Base-by-base conservation (phyloP, 345 rosid genomes). In the Murraya paniculata region DNA sequence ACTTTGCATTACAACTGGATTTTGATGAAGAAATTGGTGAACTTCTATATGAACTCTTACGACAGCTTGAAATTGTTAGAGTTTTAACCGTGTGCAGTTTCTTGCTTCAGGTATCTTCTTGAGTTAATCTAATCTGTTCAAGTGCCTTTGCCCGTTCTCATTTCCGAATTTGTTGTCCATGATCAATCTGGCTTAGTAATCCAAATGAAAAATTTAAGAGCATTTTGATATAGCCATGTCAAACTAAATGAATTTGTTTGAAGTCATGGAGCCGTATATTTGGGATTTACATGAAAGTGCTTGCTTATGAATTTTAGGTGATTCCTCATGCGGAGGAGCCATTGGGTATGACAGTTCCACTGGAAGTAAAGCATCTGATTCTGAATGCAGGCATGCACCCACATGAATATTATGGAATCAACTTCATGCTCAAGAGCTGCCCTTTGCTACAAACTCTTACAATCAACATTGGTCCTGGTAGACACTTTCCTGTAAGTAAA, bases 321-420 rank as follows among this genome's bases (percentile, higher is more conserved):
- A 30, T 86, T n/a, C 83, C 79, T 0, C 50, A 19, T 64, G 78
- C 81, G 67, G 71, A 41, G 0, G 73, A 82, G 48, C 85, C 80
- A 41, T 19, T 78, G n/a, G 30, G 71, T 1, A 3, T 78, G 66
- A 65, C 71, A 41, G 8, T n/a, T 22, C 76, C 80, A 0, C 6
- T 86, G 45, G 7, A 83, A 8, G 84, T 81, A 19, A 35, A 76
- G 21, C 85, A 83, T 78, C 68, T 89, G 50, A 86, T 76, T 14
- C 2, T 91, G 74, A 86, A 84, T 31, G 76, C 85, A 1, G 73
- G 75, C 24, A 0, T 86, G 84, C 85, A 81, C 11, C 11, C 7
- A 0, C 68, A 79, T 25, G 91, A 86, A 68, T 84, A 78, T 6
- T 62, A 53, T 21, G 94, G 92, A 6, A 80, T 88, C 18, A 79